Conservation (phyloP, 148 eudicot species). For the Dianthus caryophyllus region DNA sequence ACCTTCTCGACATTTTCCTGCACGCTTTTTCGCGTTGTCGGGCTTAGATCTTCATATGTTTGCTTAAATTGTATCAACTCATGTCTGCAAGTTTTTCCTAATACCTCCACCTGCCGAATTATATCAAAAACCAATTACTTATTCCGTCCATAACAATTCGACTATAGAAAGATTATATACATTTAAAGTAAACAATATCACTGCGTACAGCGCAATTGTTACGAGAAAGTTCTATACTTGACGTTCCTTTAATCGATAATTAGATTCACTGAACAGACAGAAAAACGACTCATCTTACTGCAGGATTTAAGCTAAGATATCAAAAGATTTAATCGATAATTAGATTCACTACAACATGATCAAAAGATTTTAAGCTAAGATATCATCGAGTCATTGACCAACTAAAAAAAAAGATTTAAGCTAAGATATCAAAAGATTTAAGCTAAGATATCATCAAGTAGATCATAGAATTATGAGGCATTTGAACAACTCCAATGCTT, state of each 20-base stretch:
- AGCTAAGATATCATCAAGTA: conserved; percentile 9
- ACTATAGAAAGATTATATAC: too few relatives aligned
- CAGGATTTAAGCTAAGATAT: too few relatives aligned
- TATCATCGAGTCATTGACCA: background rate
- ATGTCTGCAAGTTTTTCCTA: conserved; percentile 46
- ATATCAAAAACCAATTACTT: background rate
- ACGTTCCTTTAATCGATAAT: background rate
- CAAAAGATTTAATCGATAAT: background rate
- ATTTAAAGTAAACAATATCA: too few relatives aligned
- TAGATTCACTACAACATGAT: too few relatives aligned
- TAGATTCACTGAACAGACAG: background rate
- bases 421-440: conserved; percentile 15
- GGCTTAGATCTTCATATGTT: conserved; percentile 36
- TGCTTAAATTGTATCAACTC: conserved; percentile 48
- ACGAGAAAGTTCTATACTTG: background rate
- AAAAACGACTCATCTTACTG: too few relatives aligned
- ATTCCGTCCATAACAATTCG: too few relatives aligned
- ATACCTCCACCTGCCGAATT: conserved; percentile 55
- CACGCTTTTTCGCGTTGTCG: conserved; percentile 11
- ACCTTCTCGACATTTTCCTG: conserved; percentile 32
- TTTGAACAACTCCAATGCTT: conserved; percentile 4
- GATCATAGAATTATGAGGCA: background rate
- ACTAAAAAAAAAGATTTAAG: conserved; percentile 10
- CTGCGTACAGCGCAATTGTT: background rate
- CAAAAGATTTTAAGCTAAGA: too few relatives aligned